Conservation (phyloP, 805 yeast species). For the Candida ulmi region DNA sequence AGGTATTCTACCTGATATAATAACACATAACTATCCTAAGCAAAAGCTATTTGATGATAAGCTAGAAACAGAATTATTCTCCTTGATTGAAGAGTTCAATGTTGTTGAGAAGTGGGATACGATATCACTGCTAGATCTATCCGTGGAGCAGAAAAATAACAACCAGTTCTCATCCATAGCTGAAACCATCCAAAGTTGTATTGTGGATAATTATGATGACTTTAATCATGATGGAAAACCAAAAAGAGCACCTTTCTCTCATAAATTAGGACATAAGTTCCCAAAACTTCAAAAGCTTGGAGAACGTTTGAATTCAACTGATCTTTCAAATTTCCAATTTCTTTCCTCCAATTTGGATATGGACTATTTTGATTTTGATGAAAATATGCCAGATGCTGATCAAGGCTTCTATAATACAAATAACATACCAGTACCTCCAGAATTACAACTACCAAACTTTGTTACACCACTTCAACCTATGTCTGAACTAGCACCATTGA, state of each 20-base stretch:
- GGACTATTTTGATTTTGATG: slow-evolving; percentile 3
- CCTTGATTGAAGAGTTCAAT: slow-evolving; percentile 40
- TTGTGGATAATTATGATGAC: slow-evolving; percentile 35
- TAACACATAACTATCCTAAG: slow-evolving; percentile 24
- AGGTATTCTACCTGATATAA: slow-evolving; percentile 32
- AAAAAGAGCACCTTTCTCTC: slow-evolving; percentile 21
- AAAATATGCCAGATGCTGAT: neutral
- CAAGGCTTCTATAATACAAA: neutral
- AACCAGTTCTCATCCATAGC: slow-evolving; percentile 49
- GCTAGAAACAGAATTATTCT: slow-evolving; percentile 35
- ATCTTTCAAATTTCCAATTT: neutral
- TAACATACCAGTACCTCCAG: neutral
- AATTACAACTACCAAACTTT: neutral
- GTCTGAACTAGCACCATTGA: slow-evolving; percentile 15
- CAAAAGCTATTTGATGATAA: slow-evolving; percentile 28
- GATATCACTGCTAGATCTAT: slow-evolving; percentile 45
- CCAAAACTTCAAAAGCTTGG: slow-evolving; percentile 19
- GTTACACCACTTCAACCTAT: slow-evolving; percentile 15
- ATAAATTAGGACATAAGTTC: slow-evolving; percentile 20
- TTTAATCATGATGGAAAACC: slow-evolving; percentile 15
- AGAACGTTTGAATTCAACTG: slow-evolving; percentile 10
- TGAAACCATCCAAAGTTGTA: slow-evolving; percentile 56
- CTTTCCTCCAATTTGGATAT: slow-evolving; percentile 6
- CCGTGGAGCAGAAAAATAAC: slow-evolving; percentile 34
- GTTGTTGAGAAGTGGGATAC: slow-evolving; percentile 56